Evolutionary conservation across 495 filamentous ascomycete genomes (phyloP).

Genomic region (Lasiosphaeria hispida): DNA sequence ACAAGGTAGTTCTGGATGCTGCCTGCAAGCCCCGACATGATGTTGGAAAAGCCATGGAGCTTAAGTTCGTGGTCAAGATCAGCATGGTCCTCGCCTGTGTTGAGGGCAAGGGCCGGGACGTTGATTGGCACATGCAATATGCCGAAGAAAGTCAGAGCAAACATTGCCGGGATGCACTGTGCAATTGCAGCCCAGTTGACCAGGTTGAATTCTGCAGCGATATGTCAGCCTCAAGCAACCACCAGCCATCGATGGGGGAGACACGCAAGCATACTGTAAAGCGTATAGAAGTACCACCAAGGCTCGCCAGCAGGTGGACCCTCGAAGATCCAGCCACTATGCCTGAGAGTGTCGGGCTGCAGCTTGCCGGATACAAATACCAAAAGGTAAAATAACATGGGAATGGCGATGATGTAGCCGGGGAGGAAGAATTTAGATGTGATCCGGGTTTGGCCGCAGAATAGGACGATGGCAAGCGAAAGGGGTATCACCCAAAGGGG

Average conservation of each 20-base stretch:
- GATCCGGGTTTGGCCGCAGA: slow-evolving; percentile 68
- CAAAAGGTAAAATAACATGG: slow-evolving; percentile 77
- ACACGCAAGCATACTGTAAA: slow-evolving; percentile 66
- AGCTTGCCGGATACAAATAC: slow-evolving; percentile 64
- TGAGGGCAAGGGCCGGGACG: slow-evolving; percentile 85
- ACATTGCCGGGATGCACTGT: slow-evolving; percentile 87
- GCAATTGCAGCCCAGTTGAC: slow-evolving; percentile 72
- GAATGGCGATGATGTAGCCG: slow-evolving; percentile 79
- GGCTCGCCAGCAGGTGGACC: slow-evolving; percentile 79
- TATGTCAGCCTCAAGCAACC: background rate
- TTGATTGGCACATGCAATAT: slow-evolving; percentile 98
- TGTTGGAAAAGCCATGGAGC: slow-evolving; percentile 89
- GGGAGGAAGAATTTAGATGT: slow-evolving; percentile 81
- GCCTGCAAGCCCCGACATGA: slow-evolving; percentile 76
- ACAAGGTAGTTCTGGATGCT: slow-evolving; percentile 98
- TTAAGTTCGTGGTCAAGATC: slow-evolving; percentile 90
- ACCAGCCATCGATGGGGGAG: background rate
- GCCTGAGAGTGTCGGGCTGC: slow-evolving; percentile 59
- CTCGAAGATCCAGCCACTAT: slow-evolving; percentile 85
- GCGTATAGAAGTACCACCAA: slow-evolving; percentile 95
- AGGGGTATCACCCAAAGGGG: slow-evolving; percentile 82
- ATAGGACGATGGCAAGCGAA: slow-evolving; percentile 69
- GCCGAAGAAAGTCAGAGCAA: slow-evolving; percentile 95
- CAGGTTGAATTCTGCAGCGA: slow-evolving; percentile 19
- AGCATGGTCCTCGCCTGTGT: slow-evolving; percentile 84